Evolutionary conservation across 495 filamentous ascomycete species (phyloP).

Genomic region (Aspergillus baeticus): DNA sequence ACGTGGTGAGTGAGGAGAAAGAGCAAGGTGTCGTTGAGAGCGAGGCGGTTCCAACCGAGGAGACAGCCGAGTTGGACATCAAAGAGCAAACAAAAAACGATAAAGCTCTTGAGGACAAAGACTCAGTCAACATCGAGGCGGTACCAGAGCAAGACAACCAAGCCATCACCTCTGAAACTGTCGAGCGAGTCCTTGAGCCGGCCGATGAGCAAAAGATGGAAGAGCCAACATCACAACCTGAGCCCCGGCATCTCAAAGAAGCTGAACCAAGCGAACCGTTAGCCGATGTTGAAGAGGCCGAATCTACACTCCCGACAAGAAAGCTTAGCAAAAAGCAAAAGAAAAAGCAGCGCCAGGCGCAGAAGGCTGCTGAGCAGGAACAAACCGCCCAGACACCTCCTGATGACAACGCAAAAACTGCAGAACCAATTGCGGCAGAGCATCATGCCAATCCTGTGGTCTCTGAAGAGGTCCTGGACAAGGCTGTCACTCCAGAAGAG

Average conservation of each 20-base stretch:
- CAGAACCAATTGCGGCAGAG: background rate
- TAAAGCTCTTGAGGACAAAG: slow-evolving; percentile 12
- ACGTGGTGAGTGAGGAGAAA: background rate
- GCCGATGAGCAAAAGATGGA: slow-evolving; percentile 24
- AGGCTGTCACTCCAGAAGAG: background rate
- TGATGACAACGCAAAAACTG: background rate
- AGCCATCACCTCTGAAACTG: background rate
- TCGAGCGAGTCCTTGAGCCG: slow-evolving; percentile 10
- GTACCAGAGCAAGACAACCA: too few relatives aligned
- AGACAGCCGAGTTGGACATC: background rate
- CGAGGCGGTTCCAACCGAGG: background rate
- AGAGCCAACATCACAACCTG: slow-evolving; percentile 18
- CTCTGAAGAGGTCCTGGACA: background rate
- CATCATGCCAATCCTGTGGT: background rate
- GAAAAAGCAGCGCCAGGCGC: slow-evolving; percentile 28
- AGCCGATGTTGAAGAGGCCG: slow-evolving; percentile 12
- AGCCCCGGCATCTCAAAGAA: slow-evolving; percentile 4
- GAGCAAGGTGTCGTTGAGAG: background rate
- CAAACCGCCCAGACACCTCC: background rate
- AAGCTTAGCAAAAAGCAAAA: slow-evolving; percentile 35
- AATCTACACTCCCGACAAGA: slow-evolving; percentile 17
- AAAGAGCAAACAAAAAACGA: background rate
- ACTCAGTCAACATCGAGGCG: background rate
- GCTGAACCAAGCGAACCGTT: slow-evolving; percentile 1
- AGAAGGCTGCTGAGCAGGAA: slow-evolving; percentile 10